Conservation (phyloP, 805 yeast genomes). For the Kodamaea restingae region DNA sequence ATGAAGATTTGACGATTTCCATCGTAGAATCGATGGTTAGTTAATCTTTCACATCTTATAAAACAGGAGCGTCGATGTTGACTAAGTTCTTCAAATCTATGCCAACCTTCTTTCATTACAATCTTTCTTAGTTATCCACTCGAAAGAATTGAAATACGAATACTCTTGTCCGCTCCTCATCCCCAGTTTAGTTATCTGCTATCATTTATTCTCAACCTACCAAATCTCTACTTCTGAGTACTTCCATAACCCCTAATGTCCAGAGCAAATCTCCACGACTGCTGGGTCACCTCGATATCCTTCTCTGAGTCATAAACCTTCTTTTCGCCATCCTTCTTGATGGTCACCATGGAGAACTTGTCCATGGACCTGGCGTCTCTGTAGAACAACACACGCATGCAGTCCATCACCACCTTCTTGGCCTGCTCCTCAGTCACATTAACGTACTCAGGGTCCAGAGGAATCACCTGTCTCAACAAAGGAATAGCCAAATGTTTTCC, state of each 20-base stretch:
- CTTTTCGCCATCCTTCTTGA: constrained; percentile 43
- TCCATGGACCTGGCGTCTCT: constrained; percentile 95
- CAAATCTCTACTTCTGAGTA: constrained; percentile 43
- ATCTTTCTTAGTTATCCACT: too few species aligned
- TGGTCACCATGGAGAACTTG: constrained; percentile 73
- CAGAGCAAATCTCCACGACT: constrained; percentile 88
- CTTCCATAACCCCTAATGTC: constrained; percentile 90
- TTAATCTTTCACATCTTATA: too few species aligned
- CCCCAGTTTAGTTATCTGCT: too few species aligned
- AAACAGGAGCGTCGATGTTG: too few species aligned
- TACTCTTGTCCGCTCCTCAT: neutral
- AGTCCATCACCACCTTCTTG: constrained; percentile 66
- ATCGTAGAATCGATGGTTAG: too few species aligned
- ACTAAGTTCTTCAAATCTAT: too few species aligned
- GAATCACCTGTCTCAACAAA: constrained; percentile 77
- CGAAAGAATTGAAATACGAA: too few species aligned
- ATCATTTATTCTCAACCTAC: too few species aligned
- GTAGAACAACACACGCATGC: constrained; percentile 92
- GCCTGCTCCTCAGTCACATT: constrained; percentile 74
- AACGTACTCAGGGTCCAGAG: constrained; percentile 68
- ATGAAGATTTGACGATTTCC: too few species aligned
- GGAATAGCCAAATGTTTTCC: constrained; percentile 96
- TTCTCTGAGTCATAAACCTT: constrained; percentile 56
- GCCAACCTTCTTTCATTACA: too few species aligned
- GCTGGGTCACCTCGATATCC: constrained; percentile 62